A percentile compares a stretch with the other conserved stretches of the same genome.
phyloP scores from a whole-genome alignment of 257 asterid species.

The Scutellaria barbata region DNA sequence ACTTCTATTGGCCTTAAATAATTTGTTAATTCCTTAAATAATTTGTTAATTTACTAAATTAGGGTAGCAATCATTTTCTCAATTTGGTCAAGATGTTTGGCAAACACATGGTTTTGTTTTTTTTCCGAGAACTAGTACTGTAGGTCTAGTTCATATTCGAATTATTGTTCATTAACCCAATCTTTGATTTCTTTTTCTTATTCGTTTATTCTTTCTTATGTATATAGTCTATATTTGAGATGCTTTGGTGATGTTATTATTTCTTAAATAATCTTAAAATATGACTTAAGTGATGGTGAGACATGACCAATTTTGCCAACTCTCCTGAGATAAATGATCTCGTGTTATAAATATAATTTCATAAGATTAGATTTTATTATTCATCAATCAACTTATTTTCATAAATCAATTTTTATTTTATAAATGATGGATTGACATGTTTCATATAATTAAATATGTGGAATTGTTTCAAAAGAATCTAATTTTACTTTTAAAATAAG shows the following conservation, averaged over 20 bases:
- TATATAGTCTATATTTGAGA: not conserved
- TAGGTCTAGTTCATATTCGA: not conserved
- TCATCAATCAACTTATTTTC: too few species aligned
- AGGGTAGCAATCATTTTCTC: slow-evolving; percentile 34
- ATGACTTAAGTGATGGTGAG: too few species aligned
- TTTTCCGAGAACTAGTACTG: not conserved
- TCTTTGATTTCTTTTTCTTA: not conserved
- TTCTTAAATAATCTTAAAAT: not conserved
- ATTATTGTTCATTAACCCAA: not conserved
- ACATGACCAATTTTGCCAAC: too few species aligned
- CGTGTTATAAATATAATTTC: too few species aligned
- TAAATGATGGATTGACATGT: too few species aligned
- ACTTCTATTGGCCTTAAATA: slow-evolving; percentile 8
- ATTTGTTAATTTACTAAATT: slow-evolving; percentile 25
- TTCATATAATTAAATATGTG: too few species aligned
- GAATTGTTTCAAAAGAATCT: too few species aligned
- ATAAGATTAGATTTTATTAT: too few species aligned
- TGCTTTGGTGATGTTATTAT: not conserved
- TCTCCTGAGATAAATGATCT: too few species aligned
- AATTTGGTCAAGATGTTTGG: slow-evolving; percentile 26
- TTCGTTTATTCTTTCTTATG: not conserved
- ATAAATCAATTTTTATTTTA: too few species aligned
- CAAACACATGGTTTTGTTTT: slow-evolving; percentile 28
- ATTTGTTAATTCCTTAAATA: slow-evolving; percentile 1
- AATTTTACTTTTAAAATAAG: too few species aligned